Evolutionary conservation across 202 grass and related monocot species (phyloP), one percentile per base, ranked within the genome.

Genomic region (Setaria italica): DNA sequence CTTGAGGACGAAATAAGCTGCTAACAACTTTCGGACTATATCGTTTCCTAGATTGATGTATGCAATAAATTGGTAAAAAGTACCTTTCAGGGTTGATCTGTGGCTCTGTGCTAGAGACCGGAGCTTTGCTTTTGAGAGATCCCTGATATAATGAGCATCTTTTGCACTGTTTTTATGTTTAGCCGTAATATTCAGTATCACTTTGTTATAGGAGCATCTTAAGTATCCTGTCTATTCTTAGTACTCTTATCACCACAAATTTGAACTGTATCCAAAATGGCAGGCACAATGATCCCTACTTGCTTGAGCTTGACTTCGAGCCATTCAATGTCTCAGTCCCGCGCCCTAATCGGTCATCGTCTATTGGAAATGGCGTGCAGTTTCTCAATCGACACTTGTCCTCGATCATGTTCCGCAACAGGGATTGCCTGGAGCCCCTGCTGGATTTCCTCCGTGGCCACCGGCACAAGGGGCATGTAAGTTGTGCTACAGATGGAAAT

Each of bases 331-430:
- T 75, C 15, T 94, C 90, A 10, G 90, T 92, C 73, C 97, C 93
- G 17, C 92, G 90, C 12, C 97, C 93, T 0, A 94, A 66, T 65
- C 81, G 93, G 15, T 99, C 97, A 4, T 94, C 93, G 4, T 99
- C 97, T 7, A 99, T 99, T 78, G 97, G 97, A 80, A 99, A 99
- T 83, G 97, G 97, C 0, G 97, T 99, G 70, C 97, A 94, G 68
- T 99, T 99, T 79, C 92, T 99, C 53, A 99, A 99, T 68, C 74
- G 93, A 19, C 97, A 99, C 64, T 59, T 99, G 66, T 99, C 97
- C n/a, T 99, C 97, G 1, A 92, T 94, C 82, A 92, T 99, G 97
- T 99, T 99, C 82, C 88, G 88, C 16, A 92, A 99, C 82, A 96
- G 86, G 77, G 97, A 99, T 84, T 96, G 91, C 72, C 67, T 99